Percentiles rank a stretch among this genome's conserved stretches.
Conservation (phyloP, 306 rosid genomes). For the Prunus fruticosa region DNA sequence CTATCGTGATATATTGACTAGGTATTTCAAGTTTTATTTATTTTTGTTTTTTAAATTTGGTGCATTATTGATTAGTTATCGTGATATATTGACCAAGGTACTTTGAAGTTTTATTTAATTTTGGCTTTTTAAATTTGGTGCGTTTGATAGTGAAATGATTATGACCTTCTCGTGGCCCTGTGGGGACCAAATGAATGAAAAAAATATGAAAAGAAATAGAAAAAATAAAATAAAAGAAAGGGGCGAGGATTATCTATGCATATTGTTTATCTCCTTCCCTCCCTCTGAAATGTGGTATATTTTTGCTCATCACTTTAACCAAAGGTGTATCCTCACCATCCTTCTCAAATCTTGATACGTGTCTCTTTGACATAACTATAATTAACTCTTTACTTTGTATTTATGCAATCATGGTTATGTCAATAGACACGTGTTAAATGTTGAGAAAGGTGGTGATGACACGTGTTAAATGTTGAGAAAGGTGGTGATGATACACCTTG, state of each 20-base stretch:
- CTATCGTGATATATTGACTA: background rate
- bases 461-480: too few relatives aligned
- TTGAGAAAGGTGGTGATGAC: too few relatives aligned
- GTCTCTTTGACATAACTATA: too few relatives aligned
- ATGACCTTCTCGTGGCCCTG: background rate
- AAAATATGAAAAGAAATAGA: background rate
- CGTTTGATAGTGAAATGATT: background rate
- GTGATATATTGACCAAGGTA: background rate
- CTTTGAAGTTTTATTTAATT: background rate
- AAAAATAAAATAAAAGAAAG: background rate
- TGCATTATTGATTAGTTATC: background rate
- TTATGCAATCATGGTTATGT: too few relatives aligned
- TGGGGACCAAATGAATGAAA: conserved; percentile 6
- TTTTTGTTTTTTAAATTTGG: background rate
- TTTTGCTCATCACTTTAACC: too few relatives aligned
- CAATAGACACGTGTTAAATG: too few relatives aligned
- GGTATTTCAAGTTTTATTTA: background rate
- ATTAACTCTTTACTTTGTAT: too few relatives aligned
- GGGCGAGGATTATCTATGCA: too few relatives aligned
- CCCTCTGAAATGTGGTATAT: too few relatives aligned
- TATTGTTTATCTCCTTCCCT: too few relatives aligned
- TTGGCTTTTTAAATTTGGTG: background rate
- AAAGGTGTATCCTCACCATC: too few relatives aligned
- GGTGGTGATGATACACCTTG: too few relatives aligned
- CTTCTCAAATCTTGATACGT: rapidly evolving